phyloP scores from a whole-genome alignment of 2,329 filamentous ascomycete species.

The Aureobasidium sp. region DNA sequence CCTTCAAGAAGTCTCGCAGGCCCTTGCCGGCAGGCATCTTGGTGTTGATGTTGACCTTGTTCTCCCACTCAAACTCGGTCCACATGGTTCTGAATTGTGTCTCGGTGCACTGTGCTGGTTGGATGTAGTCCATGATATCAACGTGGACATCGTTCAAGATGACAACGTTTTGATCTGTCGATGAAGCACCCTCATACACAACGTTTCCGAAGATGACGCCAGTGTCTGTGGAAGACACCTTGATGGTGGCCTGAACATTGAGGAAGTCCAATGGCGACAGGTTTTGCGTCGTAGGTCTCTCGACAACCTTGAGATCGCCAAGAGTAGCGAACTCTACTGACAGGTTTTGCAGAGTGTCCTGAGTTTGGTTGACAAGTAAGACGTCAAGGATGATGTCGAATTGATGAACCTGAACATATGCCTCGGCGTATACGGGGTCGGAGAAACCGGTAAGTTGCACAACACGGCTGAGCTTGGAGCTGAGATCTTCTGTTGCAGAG shows the following conservation, averaged over 20 bases:
- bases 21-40: conserved; percentile 68
- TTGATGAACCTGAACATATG: conserved; percentile 97
- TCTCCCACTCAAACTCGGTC: conserved; percentile 99
- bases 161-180: conserved; percentile 89
- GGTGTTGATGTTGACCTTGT: conserved; percentile 99
- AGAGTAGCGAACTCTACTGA: conserved; percentile 98
- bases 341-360: conserved; percentile 91
- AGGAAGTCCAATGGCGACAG: conserved; percentile 92
- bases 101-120: conserved; percentile 91
- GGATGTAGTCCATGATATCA: conserved; percentile 99
- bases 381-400: conserved; percentile 98
- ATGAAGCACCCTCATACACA: conserved; percentile 89
- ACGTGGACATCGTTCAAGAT: conserved; percentile 98
- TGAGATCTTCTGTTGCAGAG: conserved; percentile 72
- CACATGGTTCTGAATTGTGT: conserved; percentile 99
- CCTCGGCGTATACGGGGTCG: conserved; percentile 96
- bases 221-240: conserved; percentile 95
- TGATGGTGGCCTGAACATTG: conserved; percentile 97
- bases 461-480: conserved; percentile 89
- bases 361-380: conserved; percentile 92
- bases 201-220: conserved; percentile 99
- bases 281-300: conserved; percentile 93
- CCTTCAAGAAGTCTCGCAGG: conserved; percentile 82
- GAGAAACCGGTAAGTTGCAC: conserved; percentile 98
- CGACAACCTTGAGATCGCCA: conserved; percentile 94